These are phyloP conservation scores for Candida neerlandica DNA, from an alignment of 1,139 yeast species.

Conservation along the genomic window DNA sequence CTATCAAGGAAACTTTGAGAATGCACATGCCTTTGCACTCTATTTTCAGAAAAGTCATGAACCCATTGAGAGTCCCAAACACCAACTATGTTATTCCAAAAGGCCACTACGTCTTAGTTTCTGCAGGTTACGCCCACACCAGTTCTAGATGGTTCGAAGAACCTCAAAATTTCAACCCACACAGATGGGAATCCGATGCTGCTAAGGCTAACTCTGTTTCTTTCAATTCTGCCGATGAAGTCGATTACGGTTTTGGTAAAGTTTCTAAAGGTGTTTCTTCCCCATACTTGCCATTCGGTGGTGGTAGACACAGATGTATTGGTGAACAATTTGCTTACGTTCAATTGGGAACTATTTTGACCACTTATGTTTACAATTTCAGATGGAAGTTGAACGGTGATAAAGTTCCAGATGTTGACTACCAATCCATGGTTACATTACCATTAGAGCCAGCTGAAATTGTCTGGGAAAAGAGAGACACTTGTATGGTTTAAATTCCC, in stretches of 20 bases:
- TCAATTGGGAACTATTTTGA: slow-evolving; percentile 85
- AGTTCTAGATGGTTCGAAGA: slow-evolving; percentile 78
- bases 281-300: slow-evolving; percentile 97
- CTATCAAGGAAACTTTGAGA: slow-evolving; percentile 90
- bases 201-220: slow-evolving; percentile 24
- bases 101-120: slow-evolving; percentile 87
- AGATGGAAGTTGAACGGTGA: slow-evolving; percentile 72
- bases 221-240: slow-evolving; percentile 47
- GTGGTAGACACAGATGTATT: slow-evolving; percentile 99
- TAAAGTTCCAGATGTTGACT: slow-evolving; percentile 77
- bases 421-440: slow-evolving; percentile 90
- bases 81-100: slow-evolving; percentile 81
- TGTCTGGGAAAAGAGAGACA: slow-evolving; percentile 68
- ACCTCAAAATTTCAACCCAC: slow-evolving; percentile 72
- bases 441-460: slow-evolving; percentile 80
- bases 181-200: slow-evolving; percentile 76
- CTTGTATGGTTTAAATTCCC: slow-evolving; percentile 25
- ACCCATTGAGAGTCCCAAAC: slow-evolving; percentile 77
- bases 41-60: slow-evolving; percentile 86
- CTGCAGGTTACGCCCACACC: slow-evolving; percentile 90
- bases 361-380: slow-evolving; percentile 73
- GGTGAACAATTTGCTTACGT: slow-evolving; percentile 98
- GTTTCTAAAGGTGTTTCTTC: slow-evolving; percentile 94
- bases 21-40: slow-evolving; percentile 97
- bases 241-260: slow-evolving; percentile 95